Conservation (phyloP, 345 rosid genomes). For the Corchorus capsularis region DNA sequence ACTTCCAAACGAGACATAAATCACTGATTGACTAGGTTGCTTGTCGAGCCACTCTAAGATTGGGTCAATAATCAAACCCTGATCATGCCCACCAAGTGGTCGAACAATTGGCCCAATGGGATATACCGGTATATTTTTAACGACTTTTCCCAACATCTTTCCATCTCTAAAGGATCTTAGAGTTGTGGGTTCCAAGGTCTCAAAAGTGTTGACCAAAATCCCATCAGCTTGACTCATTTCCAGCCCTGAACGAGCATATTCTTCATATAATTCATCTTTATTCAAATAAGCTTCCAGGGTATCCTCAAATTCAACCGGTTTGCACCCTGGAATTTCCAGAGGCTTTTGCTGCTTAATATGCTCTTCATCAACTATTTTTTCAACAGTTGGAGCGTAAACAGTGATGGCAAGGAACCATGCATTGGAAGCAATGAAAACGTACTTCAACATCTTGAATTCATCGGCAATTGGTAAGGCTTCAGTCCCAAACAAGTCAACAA, state of each 20-base stretch:
- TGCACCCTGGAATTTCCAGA: constrained; percentile 55
- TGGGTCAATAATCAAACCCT: constrained; percentile 1
- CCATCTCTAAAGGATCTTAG: constrained; percentile 38
- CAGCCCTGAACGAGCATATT: constrained; percentile 18
- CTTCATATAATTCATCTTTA: constrained; percentile 23
- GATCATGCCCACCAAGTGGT: neutral
- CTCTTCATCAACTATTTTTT: constrained; percentile 41
- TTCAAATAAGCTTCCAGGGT: constrained; percentile 37
- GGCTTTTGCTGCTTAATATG: constrained; percentile 37
- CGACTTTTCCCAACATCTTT: constrained; percentile 10
- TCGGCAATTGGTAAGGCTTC: constrained; percentile 35
- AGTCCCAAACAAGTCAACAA: constrained; percentile 38
- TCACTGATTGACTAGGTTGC: constrained; percentile 54
- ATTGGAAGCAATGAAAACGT: constrained; percentile 19
- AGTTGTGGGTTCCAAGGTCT: constrained; percentile 44
- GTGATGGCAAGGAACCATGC: constrained; percentile 43
- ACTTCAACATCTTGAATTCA: constrained; percentile 36
- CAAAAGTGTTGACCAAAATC: constrained; percentile 62
- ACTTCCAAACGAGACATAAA: constrained; percentile 70
- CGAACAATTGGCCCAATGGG: constrained; percentile 49
- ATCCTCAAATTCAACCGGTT: constrained; percentile 43
- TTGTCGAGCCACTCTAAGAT: constrained; percentile 44
- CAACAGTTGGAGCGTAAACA: constrained; percentile 33
- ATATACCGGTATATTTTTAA: constrained; percentile 35
- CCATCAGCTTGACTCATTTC: constrained; percentile 48